These are phyloP conservation scores for Quercus phellos DNA, from an alignment of 331 rosid species.

Conservation along the genomic window DNA sequence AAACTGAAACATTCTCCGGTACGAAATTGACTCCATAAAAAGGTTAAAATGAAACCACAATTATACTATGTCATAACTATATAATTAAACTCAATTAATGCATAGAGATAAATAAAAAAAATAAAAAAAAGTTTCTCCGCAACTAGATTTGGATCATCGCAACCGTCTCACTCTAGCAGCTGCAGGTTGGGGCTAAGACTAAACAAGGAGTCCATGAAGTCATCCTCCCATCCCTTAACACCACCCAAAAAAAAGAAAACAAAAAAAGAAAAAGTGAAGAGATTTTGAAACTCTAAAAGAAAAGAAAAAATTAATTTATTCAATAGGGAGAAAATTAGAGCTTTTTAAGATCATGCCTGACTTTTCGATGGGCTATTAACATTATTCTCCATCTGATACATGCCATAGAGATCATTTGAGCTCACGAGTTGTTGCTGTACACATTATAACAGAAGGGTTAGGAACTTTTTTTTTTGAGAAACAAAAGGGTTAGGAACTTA, in stretches of 20 bases:
- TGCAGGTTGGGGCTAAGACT: not conserved
- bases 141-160: not conserved
- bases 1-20: rapidly evolving
- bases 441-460: not conserved
- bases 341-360: conserved; percentile 3
- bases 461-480: too few species aligned
- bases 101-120: too few species aligned
- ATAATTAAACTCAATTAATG: too few species aligned
- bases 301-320: not conserved
- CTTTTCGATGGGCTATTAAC: not conserved
- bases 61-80: too few species aligned
- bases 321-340: not conserved
- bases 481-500: not conserved
- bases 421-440: not conserved
- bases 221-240: conserved; percentile 5
- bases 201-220: conserved; percentile 7
- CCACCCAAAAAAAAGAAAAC: too few species aligned
- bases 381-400: not conserved
- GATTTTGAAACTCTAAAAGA: not conserved
- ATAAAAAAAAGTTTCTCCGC: not conserved
- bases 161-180: too few species aligned
- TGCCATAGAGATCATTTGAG: not conserved
- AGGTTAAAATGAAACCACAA: too few species aligned
- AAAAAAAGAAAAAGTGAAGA: not conserved
- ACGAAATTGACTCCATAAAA: too few species aligned